phyloP scores from a whole-genome alignment of 148 eudicot genomes.

The Hydrangea macrophylla region DNA sequence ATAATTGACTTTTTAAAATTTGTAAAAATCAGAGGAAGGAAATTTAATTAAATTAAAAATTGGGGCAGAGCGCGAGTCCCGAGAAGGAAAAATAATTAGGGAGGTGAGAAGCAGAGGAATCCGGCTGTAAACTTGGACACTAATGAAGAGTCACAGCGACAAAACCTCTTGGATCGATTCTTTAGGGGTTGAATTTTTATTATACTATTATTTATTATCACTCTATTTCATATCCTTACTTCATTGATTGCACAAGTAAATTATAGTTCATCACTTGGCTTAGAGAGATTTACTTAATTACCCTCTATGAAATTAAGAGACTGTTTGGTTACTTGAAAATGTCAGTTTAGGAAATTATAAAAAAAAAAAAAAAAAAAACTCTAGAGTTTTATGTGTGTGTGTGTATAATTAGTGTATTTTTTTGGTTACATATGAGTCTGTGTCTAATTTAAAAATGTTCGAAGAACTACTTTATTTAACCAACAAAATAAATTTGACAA shows the following conservation, averaged over 20 bases:
- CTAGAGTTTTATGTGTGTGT: too few relatives aligned
- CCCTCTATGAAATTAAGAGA: background rate
- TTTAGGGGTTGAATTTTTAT: conserved; percentile 25
- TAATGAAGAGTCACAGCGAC: conserved; percentile 42
- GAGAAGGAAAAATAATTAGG: conserved; percentile 19
- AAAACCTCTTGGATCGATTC: conserved; percentile 43
- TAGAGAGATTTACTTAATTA: background rate
- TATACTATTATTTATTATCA: too few relatives aligned
- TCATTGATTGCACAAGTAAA: background rate
- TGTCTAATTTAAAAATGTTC: too few relatives aligned
- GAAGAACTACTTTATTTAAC: too few relatives aligned
- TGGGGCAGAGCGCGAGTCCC: conserved; percentile 34
- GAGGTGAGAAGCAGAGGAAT: conserved; percentile 36
- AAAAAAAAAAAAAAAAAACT: too few relatives aligned
- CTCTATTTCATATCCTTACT: background rate
- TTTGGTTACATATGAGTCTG: too few relatives aligned
- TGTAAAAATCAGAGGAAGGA: background rate
- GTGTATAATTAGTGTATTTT: too few relatives aligned
- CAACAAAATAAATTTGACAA: too few relatives aligned
- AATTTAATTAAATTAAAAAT: background rate
- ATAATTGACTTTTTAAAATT: conserved; percentile 21
- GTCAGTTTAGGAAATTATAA: too few relatives aligned
- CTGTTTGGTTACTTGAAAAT: too few relatives aligned
- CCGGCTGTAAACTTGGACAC: conserved; percentile 66
- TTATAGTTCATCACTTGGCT: background rate